phyloP scores from a whole-genome alignment of 305 asterid species.

The Lippia alba region DNA sequence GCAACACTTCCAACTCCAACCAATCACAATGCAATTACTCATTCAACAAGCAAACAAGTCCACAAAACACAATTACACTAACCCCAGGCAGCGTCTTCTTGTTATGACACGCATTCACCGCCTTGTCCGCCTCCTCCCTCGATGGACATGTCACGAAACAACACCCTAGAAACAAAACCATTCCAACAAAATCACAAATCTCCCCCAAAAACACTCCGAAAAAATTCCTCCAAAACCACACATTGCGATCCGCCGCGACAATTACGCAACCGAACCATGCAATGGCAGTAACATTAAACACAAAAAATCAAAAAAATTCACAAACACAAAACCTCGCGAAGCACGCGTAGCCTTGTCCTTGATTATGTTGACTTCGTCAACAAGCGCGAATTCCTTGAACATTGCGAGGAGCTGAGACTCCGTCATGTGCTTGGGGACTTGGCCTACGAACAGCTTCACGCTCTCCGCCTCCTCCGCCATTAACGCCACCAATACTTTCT shows the following conservation, averaged over 20 bases:
- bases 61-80: constrained; percentile 29
- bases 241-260: constrained; percentile 27
- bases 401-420: constrained; percentile 65
- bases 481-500: constrained; percentile 36
- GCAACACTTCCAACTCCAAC: constrained; percentile 8
- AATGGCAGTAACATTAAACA: constrained; percentile 41
- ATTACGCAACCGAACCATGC: constrained; percentile 36
- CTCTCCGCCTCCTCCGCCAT: constrained; percentile 94
- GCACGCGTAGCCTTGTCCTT: constrained; percentile 81
- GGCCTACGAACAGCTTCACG: constrained; percentile 94
- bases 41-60: constrained; percentile 6
- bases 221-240: constrained; percentile 10
- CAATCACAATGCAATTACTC: constrained; percentile 20
- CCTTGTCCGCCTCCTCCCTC: constrained; percentile 92
- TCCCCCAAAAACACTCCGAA: background rate
- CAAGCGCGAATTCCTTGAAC: constrained; percentile 70
- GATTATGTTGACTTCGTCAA: constrained; percentile 85
- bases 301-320: background rate
- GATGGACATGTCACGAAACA: constrained; percentile 87
- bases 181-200: constrained; percentile 45
- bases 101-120: constrained; percentile 73
- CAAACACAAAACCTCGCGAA: constrained; percentile 57
- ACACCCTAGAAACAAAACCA: constrained; percentile 56
- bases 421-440: constrained; percentile 83
- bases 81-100: constrained; percentile 93